Conservation (phyloP, 2,329 filamentous ascomycete species). For the Biscogniauxia sp. region DNA sequence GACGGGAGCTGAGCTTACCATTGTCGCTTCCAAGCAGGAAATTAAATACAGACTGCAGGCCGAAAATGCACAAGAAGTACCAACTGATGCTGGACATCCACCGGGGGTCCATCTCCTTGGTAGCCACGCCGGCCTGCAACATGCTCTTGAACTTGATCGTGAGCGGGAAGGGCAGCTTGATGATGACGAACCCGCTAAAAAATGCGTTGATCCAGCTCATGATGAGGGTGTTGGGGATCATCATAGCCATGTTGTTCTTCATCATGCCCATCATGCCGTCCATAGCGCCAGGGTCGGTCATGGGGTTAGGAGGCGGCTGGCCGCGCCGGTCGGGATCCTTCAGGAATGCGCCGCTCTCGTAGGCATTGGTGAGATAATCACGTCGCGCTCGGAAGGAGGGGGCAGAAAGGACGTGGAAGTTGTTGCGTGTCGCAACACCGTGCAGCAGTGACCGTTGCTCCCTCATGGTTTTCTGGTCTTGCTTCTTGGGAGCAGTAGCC, state of each 20-base stretch:
- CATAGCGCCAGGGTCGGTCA: constrained; percentile 95
- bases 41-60: constrained; percentile 93
- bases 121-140: constrained; percentile 95
- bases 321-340: constrained; percentile 86
- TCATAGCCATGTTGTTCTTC: constrained; percentile 99
- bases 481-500: constrained; percentile 78
- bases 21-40: constrained; percentile 96
- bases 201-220: constrained; percentile 99
- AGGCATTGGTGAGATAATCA: constrained; percentile 75
- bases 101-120: constrained; percentile 90
- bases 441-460: constrained; percentile 84
- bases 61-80: constrained; percentile 98
- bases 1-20: constrained; percentile 54
- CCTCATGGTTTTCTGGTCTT: constrained; percentile 70
- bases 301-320: constrained; percentile 86
- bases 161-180: constrained; percentile 96
- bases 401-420: constrained; percentile 76
- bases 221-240: constrained; percentile 96
- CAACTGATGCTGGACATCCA: constrained; percentile 99
- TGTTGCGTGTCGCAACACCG: constrained; percentile 79
- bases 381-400: constrained; percentile 78
- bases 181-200: constrained; percentile 96
- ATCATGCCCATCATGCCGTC: constrained; percentile 99
- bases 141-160: constrained; percentile 99
- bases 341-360: constrained; percentile 81